Base-by-base conservation (phyloP, 306 rosid genomes). In the Quercus glauca region DNA sequence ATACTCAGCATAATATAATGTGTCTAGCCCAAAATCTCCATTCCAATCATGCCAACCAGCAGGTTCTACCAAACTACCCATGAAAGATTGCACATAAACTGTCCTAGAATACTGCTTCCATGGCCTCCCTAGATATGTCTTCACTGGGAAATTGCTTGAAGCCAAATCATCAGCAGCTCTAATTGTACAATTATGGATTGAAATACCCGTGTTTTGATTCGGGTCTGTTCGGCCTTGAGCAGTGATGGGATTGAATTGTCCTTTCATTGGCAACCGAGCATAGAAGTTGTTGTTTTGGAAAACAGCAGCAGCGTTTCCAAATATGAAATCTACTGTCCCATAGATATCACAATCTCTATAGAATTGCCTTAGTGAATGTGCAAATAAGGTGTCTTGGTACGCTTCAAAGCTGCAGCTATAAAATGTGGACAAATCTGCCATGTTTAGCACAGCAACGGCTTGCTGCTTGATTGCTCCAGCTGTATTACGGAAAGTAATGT, bases 311-410 rank as follows among this genome's bases (percentile, higher is more conserved):
- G 86, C 89, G 33, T 86, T 76, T 25, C 89, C 85, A 41, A 86
- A 86, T 26, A 86, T 86, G 76, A 83, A 86, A 71, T 86, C 89
- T 0, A 86, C 87, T 0, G 89, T 83, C 26, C 87, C 89, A 15
- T 83, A 86, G 19, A 83, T 56, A 45, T 86, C 89, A 76, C 89
- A 86, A 76, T 86, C 89, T 51, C 87, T 65, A 41, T 61, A 86
- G 85, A 86, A 77, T 73, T 86, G 89, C 19, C 86, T 74, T 9
- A 76, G 72, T 9, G 89, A 86, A 61, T 86, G 84, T 19, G 89
- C 73, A 77, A 79, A 86, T 49, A 86, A 71, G 18, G 89, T 86
- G 78, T 86, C 89, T 52, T 79, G 89, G 75, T 82, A 86, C 3
- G 69, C 89, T 45, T 45, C 53, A 45, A 45, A 0, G 53, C 53